phyloP scores from a whole-genome alignment of 371 early-diverging fungal genomes.

The Rhizopus sp. region DNA sequence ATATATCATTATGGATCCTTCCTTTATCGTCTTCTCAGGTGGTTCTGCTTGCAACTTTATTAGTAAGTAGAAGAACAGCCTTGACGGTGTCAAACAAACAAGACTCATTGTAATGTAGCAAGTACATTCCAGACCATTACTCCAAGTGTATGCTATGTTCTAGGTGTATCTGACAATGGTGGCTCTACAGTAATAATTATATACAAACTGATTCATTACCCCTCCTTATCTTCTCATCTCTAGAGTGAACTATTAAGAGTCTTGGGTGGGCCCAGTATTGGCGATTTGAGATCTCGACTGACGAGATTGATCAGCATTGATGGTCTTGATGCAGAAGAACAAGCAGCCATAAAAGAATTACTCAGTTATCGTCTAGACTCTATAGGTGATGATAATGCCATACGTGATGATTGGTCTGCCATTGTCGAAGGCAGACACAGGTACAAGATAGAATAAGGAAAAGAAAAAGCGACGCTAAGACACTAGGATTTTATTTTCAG shows the following conservation, averaged over 20 bases:
- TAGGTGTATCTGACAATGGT: constrained; percentile 79
- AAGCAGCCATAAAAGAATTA: constrained; percentile 63
- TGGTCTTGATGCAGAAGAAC: constrained; percentile 30
- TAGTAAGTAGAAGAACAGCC: constrained; percentile 18
- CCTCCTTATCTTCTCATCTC: too few species aligned
- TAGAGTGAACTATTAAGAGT: constrained; percentile 65
- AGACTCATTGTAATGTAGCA: constrained; percentile 18
- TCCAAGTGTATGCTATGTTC: constrained; percentile 64
- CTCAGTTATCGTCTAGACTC: constrained; percentile 66
- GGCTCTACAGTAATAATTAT: constrained; percentile 51
- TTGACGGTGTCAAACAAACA: not conserved
- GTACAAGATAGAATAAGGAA: constrained; percentile 24
- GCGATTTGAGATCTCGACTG: constrained; percentile 65
- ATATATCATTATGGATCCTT: constrained; percentile 6
- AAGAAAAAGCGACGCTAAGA: not conserved
- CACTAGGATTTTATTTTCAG: constrained; percentile 15
- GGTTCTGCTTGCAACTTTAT: constrained; percentile 72
- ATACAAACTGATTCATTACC: not conserved
- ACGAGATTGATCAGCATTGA: constrained; percentile 60
- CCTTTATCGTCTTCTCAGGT: constrained; percentile 67
- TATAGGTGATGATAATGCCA: constrained; percentile 47
- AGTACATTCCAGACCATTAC: constrained; percentile 53
- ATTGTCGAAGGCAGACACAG: constrained; percentile 71
- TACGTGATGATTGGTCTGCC: constrained; percentile 66
- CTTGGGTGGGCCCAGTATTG: constrained; percentile 73